Evolutionary conservation across 495 filamentous ascomycete species (phyloP), one percentile per base, ranked within the genome.

Genomic region (Pyrenopolyporus hunteri): DNA sequence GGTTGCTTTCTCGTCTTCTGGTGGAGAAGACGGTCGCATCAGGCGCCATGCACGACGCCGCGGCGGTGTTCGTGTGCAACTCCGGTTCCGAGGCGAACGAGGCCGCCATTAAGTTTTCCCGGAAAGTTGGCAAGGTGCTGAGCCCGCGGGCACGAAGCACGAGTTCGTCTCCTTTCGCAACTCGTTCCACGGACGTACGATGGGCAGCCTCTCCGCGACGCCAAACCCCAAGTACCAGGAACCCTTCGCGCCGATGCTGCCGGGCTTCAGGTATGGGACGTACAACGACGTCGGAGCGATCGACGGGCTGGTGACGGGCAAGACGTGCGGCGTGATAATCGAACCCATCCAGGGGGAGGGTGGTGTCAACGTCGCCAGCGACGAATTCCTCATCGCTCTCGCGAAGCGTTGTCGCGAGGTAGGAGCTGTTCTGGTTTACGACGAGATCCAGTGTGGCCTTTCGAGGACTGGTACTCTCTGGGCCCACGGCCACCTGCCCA

Each of bases 281-380:
- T 93, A 87, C 79, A 97, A 98, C 67, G 87, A 98, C 70, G 74
- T 90, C 10, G 83, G 77, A 14, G 84, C 80, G 16, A 78, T 98
- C 29, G 72, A 86, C 25, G 77, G 79, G 1, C 78, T 97, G 6
- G 83, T 98, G 23, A 96, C 89, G 0, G 85, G 89, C 4, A 84
- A 87, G 48, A 97, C 95, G 1, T 96, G 92, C 70, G 90, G 91
- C 64, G 94, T 98, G n/a, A 90, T 98, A 44, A 83, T 98, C 17
- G 94, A 98, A 79, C 94, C 94, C 10, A 97, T 98, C 61, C 94
- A 98, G 76, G 94, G 94, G 32, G 94, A 98, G 77, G 94, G 94
- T 31, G 94, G 94, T 59, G 87, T 98, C 29, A 89, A 91, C 61
- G 85, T 90, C 8, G 94, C 90, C 2, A 89, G 82, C 3, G 84